Conservation (phyloP, 2,329 filamentous ascomycete species). For the Trematosphaeria pertusa region DNA sequence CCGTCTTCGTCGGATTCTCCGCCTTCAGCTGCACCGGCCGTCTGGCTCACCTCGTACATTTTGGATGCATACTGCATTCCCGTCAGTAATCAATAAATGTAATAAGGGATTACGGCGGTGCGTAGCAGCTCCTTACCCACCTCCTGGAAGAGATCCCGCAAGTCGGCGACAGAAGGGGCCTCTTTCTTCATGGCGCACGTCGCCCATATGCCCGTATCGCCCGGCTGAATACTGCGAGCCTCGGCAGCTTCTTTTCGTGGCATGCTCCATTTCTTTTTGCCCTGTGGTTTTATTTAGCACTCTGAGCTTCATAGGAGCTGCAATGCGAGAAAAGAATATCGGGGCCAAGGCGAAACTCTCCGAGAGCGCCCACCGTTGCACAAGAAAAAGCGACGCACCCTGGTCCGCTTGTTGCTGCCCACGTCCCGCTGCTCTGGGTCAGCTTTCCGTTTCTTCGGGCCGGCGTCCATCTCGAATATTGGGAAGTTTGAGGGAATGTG, state of each 20-base stretch:
- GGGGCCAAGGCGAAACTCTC: slow-evolving; percentile 20
- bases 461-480: slow-evolving; percentile 23
- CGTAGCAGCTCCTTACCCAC: slow-evolving; percentile 51
- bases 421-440: slow-evolving; percentile 31
- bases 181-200: slow-evolving; percentile 78
- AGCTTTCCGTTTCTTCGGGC: slow-evolving; percentile 48
- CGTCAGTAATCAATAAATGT: slow-evolving; percentile 20
- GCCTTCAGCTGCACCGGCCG: slow-evolving; percentile 51
- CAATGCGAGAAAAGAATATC: slow-evolving; percentile 22
- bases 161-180: slow-evolving; percentile 71
- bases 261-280: slow-evolving; percentile 54
- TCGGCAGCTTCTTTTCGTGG: slow-evolving; percentile 45
- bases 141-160: slow-evolving; percentile 70
- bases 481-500: not conserved
- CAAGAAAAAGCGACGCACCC: slow-evolving; percentile 39
- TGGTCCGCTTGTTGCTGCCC: slow-evolving; percentile 44
- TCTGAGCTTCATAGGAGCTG: slow-evolving; percentile 17
- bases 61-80: slow-evolving; percentile 72
- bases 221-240: slow-evolving; percentile 62
- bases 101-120: slow-evolving; percentile 7
- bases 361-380: slow-evolving; percentile 17
- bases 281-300: slow-evolving; percentile 36
- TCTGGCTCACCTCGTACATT: slow-evolving; percentile 50
- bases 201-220: slow-evolving; percentile 78
- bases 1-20: slow-evolving; percentile 39